Evolutionary conservation across 805 yeast genomes (phyloP).

Genomic region (Zygotorulaspora danielsina): DNA sequence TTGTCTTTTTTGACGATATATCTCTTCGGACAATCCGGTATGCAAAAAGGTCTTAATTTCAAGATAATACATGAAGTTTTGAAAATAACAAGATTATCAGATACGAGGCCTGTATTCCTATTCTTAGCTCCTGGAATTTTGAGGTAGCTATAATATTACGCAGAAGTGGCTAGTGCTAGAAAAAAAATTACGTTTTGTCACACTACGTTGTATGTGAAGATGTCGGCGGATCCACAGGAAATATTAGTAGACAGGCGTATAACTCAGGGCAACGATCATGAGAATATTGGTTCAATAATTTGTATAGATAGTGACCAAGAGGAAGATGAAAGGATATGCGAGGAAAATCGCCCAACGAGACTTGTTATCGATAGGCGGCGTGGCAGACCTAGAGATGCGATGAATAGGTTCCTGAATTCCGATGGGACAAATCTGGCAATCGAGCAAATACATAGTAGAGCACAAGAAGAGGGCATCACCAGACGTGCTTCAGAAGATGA

Average conservation of each 20-base stretch:
- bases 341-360: slow-evolving; percentile 14
- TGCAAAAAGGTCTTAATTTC: too few species aligned
- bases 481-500: slow-evolving; percentile 15
- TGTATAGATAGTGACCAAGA: slow-evolving; percentile 32
- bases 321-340: slow-evolving; percentile 21
- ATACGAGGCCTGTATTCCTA: too few species aligned
- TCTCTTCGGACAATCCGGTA: too few species aligned
- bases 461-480: not conserved
- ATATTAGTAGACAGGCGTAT: not conserved
- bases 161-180: too few species aligned
- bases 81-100: too few species aligned
- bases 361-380: slow-evolving; percentile 15
- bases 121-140: too few species aligned
- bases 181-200: not conserved
- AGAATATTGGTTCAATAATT: slow-evolving; percentile 14
- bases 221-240: not conserved
- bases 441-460: not conserved
- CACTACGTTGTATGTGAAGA: not conserved
- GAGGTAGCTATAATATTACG: too few species aligned
- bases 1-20: too few species aligned
- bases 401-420: slow-evolving; percentile 17
- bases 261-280: slow-evolving; percentile 4
- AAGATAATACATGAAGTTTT: too few species aligned
- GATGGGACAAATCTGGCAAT: slow-evolving; percentile 10
- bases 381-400: slow-evolving; percentile 18